Percentiles rank a stretch among this genome's conserved stretches.
phyloP scores from a whole-genome alignment of 371 early-diverging fungal species.

The Phascolomyces articulosus region DNA sequence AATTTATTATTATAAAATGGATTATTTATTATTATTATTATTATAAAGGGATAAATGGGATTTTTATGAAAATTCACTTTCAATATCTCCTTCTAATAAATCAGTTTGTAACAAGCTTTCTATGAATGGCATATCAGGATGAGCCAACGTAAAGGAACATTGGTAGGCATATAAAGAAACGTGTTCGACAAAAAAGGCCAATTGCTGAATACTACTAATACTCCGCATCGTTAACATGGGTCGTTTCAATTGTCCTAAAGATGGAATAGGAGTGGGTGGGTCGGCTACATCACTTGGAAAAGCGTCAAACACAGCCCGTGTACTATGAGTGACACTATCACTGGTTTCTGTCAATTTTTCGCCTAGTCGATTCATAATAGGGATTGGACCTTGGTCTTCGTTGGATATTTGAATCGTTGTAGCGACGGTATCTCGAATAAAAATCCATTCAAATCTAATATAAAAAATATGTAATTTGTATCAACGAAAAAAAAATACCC shows the following conservation, averaged over 20 bases:
- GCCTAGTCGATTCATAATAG: constrained; percentile 60
- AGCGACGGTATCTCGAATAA: constrained; percentile 83
- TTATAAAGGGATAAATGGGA: neutral
- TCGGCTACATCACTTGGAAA: constrained; percentile 2
- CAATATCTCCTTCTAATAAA: constrained; percentile 62
- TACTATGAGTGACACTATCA: constrained; percentile 3
- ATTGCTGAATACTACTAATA: constrained; percentile 68
- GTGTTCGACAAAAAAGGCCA: constrained; percentile 77
- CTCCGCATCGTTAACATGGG: constrained; percentile 76
- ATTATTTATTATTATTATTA: constrained; percentile 6
- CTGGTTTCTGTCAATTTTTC: constrained; percentile 42
- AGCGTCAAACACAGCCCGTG: neutral
- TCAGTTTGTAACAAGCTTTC: constrained; percentile 77
- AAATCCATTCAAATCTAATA: constrained; percentile 92
- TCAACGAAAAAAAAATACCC: neutral
- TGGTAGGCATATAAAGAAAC: constrained; percentile 76
- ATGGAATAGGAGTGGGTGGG: constrained; percentile 28
- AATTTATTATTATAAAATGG: no score
- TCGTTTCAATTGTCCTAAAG: constrained; percentile 56
- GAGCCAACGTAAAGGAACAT: constrained; percentile 67
- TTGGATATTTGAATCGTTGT: constrained; percentile 12
- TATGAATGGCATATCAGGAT: constrained; percentile 77
- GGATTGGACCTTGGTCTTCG: constrained; percentile 36
- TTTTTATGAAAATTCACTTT: constrained; percentile 6
- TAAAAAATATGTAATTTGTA: neutral